Base-by-base conservation (phyloP, 2,329 filamentous ascomycete species). In the Microcera coccophila region DNA sequence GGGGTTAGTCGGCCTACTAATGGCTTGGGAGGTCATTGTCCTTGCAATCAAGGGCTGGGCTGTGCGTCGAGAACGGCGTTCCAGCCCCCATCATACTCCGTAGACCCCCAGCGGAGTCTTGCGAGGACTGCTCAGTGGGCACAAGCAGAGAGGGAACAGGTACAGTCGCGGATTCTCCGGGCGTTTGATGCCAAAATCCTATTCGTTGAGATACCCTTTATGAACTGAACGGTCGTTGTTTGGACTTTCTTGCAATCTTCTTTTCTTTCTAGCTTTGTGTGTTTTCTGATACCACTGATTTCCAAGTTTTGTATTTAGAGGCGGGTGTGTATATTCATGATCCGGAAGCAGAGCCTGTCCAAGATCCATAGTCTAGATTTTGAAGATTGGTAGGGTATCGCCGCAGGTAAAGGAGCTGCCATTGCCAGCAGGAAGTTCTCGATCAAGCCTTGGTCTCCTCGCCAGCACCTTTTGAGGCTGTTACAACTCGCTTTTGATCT, bases 31-130 rank as follows among this genome's bases (percentile, higher is more conserved):
- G 41, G 77, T 94, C 16, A 59, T 90, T 20, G 71, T 86, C 10
- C 79, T 96, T 46, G 85, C 89, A 19, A 68, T 95, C 61, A 96
- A 95, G 67, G 90, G 90, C 19, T 95, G 89, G 89, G 89, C 88
- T 4, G 66, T 79, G 14, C 70, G 75, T 38, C 68, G 61, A 40
- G 75, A 79, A 56, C 50, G 47, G 38, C 40, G 47, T 16, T 31
- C 31, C 10, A 29, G 39, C 5, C 31, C 38, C 10, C 42, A 38
- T 17, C 48, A 44, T 22, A 29, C 20, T 22, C n/a, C 12, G 29
- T 17, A 36, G 4, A 28, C 9, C 14, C 24, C 24, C 24, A 9
- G 9, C 16, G 31, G 16, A 16, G 16, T 8, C 7, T 33, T 16
- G 31, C 9, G 10, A 33, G 10, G 15, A 10, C 15, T 11, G 8